phyloP scores from a whole-genome alignment of 164 flowering plant species.

The Nelumbo lutea region DNA sequence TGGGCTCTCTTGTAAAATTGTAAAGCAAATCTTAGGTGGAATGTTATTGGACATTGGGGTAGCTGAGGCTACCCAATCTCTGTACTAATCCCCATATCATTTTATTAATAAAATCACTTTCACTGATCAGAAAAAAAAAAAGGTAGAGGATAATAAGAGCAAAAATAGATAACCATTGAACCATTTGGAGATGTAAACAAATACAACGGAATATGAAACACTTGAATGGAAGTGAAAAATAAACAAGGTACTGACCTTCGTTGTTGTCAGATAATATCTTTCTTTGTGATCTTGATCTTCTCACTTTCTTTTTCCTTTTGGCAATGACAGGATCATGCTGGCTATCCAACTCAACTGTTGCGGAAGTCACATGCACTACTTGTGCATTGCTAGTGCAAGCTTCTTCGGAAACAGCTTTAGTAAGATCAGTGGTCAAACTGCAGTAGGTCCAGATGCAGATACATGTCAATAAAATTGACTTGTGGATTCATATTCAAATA shows the following conservation, averaged over 20 bases:
- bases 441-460: conserved; percentile 3
- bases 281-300: conserved; percentile 23
- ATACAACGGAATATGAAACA: neutral
- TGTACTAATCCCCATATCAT: neutral
- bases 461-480: neutral
- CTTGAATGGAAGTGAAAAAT: neutral
- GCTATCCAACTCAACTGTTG: conserved; percentile 17
- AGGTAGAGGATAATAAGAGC: neutral
- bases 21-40: no score
- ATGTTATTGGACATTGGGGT: no score
- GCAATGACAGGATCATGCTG: conserved; percentile 1
- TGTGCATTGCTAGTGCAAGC: conserved; percentile 5
- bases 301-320: conserved; percentile 47
- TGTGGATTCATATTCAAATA: neutral
- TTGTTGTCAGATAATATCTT: conserved; percentile 16
- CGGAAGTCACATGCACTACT: conserved; percentile 7
- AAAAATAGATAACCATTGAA: neutral
- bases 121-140: conserved; percentile 5
- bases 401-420: conserved; percentile 20
- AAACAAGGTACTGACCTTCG: conserved; percentile 14
- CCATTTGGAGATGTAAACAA: neutral
- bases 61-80: no score
- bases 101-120: neutral
- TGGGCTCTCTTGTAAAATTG: no score
- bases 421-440: conserved; percentile 22